Conservation (phyloP, 176 grass and related monocot species). For the Avena sativa region DNA sequence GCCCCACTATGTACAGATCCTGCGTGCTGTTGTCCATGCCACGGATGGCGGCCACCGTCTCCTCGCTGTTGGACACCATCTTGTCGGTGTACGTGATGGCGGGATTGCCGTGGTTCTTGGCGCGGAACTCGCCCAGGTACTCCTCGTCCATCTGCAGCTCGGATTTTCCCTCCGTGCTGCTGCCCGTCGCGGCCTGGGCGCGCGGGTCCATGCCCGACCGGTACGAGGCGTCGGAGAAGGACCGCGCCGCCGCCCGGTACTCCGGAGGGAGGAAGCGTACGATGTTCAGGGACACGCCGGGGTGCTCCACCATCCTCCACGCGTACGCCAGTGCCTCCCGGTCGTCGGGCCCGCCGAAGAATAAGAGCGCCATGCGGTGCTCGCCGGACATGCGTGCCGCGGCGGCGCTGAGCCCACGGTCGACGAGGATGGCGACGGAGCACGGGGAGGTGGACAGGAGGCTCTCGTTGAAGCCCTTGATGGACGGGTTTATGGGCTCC, state of each 20-base stretch:
- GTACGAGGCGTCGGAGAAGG: conserved; percentile 9
- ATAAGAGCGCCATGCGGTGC: conserved; percentile 63
- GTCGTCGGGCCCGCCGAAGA: conserved; percentile 88
- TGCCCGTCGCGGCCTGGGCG: background rate
- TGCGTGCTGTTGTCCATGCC: conserved; percentile 34
- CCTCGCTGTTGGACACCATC: conserved; percentile 50
- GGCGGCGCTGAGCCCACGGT: conserved; percentile 68
- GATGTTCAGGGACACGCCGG: conserved; percentile 60
- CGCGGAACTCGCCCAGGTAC: conserved; percentile 61
- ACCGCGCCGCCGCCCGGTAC: conserved; percentile 36
- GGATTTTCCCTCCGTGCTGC: conserved; percentile 37
- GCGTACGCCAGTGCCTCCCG: conserved; percentile 73
- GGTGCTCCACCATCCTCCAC: conserved; percentile 70
- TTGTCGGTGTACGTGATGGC: conserved; percentile 46
- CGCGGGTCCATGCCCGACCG: conserved; percentile 4
- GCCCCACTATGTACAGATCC: conserved; percentile 57
- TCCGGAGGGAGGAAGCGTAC: conserved; percentile 61
- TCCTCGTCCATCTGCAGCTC: conserved; percentile 66
- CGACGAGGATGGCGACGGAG: conserved; percentile 82
- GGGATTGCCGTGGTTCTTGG: conserved; percentile 38
- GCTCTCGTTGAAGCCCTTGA: conserved; percentile 66
- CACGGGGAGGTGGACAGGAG: conserved; percentile 64
- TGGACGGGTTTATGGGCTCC: conserved; percentile 66
- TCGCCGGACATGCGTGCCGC: conserved; percentile 34
- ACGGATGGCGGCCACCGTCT: conserved; percentile 50